Evolutionary conservation across 2,329 filamentous ascomycete species (phyloP).

Genomic region (Claviceps purpurea): DNA sequence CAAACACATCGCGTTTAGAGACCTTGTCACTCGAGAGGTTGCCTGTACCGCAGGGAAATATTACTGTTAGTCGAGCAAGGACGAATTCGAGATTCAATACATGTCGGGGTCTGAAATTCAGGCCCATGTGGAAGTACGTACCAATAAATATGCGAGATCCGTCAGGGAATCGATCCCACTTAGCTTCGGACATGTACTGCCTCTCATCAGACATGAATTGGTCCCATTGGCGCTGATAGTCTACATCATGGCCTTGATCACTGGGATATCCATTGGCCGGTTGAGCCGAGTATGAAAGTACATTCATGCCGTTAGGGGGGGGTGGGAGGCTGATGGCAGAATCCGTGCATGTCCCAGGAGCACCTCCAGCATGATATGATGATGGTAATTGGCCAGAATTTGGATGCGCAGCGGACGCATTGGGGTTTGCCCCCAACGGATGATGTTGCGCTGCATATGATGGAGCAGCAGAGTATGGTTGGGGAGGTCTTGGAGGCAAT

Average conservation of each 20-base stretch:
- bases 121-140: constrained; percentile 26
- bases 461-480: constrained; percentile 24
- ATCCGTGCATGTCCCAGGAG: constrained; percentile 20
- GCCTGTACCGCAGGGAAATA: constrained; percentile 35
- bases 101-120: neutral
- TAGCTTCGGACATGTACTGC: constrained; percentile 61
- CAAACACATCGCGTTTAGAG: constrained; percentile 85
- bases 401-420: constrained; percentile 18
- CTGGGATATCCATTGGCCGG: constrained; percentile 13
- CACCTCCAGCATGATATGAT: constrained; percentile 19
- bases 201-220: constrained; percentile 61
- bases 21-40: constrained; percentile 90
- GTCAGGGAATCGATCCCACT: constrained; percentile 69
- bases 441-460: constrained; percentile 25
- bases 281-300: constrained; percentile 15
- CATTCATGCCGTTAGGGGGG: constrained; percentile 16
- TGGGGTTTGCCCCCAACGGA: constrained; percentile 18
- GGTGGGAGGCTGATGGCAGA: constrained; percentile 17
- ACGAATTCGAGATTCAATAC: neutral
- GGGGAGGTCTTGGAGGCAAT: constrained; percentile 33
- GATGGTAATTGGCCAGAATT: constrained; percentile 21
- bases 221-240: constrained; percentile 56
- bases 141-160: constrained; percentile 72
- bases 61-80: constrained; percentile 6
- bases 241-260: constrained; percentile 22